These are phyloP conservation scores for Pyrenophora teres DNA, from an alignment of 2,329 filamentous ascomycete genomes.

Conservation along the genomic window DNA sequence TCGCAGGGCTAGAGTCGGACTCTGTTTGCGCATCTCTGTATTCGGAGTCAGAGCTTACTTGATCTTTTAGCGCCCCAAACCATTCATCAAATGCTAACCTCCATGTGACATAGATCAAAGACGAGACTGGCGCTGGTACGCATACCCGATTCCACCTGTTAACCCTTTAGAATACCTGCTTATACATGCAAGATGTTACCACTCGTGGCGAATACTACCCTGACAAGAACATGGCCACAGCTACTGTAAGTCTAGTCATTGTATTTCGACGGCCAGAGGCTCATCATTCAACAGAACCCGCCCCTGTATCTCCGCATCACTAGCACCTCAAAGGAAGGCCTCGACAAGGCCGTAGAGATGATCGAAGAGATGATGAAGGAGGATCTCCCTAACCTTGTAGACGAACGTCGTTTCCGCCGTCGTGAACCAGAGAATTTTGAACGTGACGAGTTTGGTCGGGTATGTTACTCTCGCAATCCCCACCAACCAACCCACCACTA, in stretches of 20 bases:
- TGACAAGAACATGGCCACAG: constrained; percentile 95
- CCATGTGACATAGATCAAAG: constrained; percentile 95
- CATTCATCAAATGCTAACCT: constrained; percentile 93
- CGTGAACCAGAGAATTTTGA: constrained; percentile 81
- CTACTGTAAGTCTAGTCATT: constrained; percentile 64
- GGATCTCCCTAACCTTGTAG: constrained; percentile 91
- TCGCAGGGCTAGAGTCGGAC: constrained; percentile 25
- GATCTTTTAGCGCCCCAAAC: constrained; percentile 48
- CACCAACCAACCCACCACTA: constrained; percentile 19
- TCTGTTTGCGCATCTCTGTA: constrained; percentile 43
- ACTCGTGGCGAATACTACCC: constrained; percentile 96
- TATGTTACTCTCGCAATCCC: constrained; percentile 52
- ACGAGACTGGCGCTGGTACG: constrained; percentile 99
- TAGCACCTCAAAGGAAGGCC: constrained; percentile 86
- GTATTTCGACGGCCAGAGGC: not conserved
- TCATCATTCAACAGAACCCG: constrained; percentile 68
- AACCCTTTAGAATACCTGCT: constrained; percentile 62
- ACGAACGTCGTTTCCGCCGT: constrained; percentile 88
- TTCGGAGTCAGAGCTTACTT: constrained; percentile 54
- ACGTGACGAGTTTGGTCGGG: constrained; percentile 86
- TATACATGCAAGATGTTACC: constrained; percentile 88
- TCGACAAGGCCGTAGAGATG: constrained; percentile 83
- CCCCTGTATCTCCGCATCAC: constrained; percentile 95
- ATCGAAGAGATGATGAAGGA: constrained; percentile 97
- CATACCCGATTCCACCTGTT: constrained; percentile 72